Evolutionary conservation across 495 filamentous ascomycete species (phyloP).

Genomic region (Penicillium desertorum): DNA sequence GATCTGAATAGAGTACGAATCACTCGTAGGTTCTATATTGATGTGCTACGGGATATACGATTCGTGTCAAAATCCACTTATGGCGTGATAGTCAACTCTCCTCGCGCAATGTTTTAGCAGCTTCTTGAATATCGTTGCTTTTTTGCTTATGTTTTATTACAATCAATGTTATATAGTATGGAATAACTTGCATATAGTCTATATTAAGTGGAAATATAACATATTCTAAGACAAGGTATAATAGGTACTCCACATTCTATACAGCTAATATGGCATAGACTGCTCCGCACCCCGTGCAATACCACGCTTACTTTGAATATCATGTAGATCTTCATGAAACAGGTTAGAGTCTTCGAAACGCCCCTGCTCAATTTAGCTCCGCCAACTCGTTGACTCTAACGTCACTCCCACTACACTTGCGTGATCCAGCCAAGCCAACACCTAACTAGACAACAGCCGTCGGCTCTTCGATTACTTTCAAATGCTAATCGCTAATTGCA

Average conservation of each 20-base stretch:
- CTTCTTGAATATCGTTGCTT: too few species aligned
- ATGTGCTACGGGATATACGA: neutral
- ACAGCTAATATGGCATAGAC: neutral
- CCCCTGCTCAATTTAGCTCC: neutral
- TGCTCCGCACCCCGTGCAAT: neutral
- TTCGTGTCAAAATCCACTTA: slow-evolving; percentile 7
- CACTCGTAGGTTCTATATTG: too few species aligned
- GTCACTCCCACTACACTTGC: slow-evolving; percentile 28
- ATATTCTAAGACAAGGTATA: too few species aligned
- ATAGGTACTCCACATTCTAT: too few species aligned
- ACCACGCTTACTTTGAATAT: too few species aligned
- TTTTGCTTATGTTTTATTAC: too few species aligned
- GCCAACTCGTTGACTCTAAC: slow-evolving; percentile 19
- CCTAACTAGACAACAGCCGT: neutral
- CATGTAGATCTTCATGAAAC: neutral
- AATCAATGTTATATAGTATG: too few species aligned
- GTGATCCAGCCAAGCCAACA: slow-evolving; percentile 21
- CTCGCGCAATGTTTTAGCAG: too few species aligned
- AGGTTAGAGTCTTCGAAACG: neutral
- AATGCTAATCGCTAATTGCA: neutral
- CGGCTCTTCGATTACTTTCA: neutral
- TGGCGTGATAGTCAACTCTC: slow-evolving; percentile 20
- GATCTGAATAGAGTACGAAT: neutral
- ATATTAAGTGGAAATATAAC: too few species aligned
- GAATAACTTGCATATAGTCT: too few species aligned